Evolutionary conservation across 2,329 filamentous ascomycete genomes (phyloP), one percentile per base, ranked within the genome.

Genomic region (Bipolaris oryzae): DNA sequence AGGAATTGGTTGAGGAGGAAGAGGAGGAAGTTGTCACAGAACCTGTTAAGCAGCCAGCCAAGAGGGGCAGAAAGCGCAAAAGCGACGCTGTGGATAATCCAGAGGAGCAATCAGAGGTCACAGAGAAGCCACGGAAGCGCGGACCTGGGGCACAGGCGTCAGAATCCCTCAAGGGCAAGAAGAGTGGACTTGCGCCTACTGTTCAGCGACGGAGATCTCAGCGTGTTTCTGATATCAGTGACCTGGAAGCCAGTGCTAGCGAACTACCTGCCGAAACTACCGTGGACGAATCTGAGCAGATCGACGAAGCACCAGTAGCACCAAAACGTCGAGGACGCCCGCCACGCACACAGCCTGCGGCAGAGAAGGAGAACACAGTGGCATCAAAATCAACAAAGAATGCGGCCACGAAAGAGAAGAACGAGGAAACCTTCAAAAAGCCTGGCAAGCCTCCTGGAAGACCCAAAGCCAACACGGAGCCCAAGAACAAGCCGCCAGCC

Each of bases 11-110:
- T 11, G 63, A 68, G 64, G 3, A 71, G n/a, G 42, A 73, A 38
- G 68, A 76, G 46, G 68, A 71, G 38, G 67, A 71, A 51, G 59
- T 68, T 3, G 65, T 62, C 9, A 58, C 61, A 41, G 71, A 71
- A 9, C 66, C 69, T 5, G 58, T 59, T 10, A 66, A 73, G 44
- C 54, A 68, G 37, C 63, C 66, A 20, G 61, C 50, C 7, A 73
- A 70, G 48, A 64, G 64, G 37, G 66, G 69, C 23, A 66, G 67
- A 50, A 75, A 71, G 60, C 62, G 70, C 16, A 74, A 71, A 58
- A 71, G 69, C 49, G 63, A 71, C 45, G 62, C 54, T 3, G 38
- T 67, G 10, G 64, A 69, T 18, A 39, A 54, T 7, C 42, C 60
- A n/a, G 54, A 58, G 5, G 61, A 62, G 35, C 67, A 66, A 7